These are phyloP conservation scores for Saccharomyces pastorianus DNA, from an alignment of 1,139 yeast genomes.

Conservation along the genomic window DNA sequence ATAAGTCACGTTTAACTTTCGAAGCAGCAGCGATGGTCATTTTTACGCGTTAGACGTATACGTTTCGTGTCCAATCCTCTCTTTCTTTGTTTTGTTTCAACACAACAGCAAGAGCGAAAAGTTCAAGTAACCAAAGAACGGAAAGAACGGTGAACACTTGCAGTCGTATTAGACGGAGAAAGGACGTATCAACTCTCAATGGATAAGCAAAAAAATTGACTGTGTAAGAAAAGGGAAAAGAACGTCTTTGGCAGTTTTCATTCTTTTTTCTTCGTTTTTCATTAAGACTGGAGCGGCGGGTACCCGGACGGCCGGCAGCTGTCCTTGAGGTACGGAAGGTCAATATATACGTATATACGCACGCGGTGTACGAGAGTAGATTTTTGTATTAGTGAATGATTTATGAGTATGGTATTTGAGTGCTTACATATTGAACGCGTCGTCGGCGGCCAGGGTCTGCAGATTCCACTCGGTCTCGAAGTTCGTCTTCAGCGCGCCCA, in stretches of 20 bases:
- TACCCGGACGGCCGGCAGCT: background rate
- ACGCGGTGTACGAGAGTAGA: no score
- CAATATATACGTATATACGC: background rate
- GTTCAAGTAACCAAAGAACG: background rate
- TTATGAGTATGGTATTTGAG: background rate
- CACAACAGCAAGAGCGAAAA: background rate
- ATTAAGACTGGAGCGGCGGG: background rate
- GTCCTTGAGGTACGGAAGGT: no score
- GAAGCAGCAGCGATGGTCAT: background rate
- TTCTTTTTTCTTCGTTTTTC: background rate
- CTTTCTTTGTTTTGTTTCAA: background rate
- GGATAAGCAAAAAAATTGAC: background rate
- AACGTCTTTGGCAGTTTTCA: no score
- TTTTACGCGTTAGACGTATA: background rate
- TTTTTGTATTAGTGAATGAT: no score
- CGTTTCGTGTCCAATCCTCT: background rate
- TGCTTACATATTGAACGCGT: slow-evolving; percentile 12
- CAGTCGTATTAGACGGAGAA: background rate
- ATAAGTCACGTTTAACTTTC: background rate
- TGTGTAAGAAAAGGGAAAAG: background rate
- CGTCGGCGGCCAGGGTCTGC: slow-evolving; percentile 65
- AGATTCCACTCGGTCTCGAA: slow-evolving; percentile 91
- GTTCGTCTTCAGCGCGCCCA: slow-evolving; percentile 63
- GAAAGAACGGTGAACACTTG: background rate
- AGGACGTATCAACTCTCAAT: no score